Base-by-base conservation (phyloP, 2,329 filamentous ascomycete species). In the Annulohypoxylon truncatum region DNA sequence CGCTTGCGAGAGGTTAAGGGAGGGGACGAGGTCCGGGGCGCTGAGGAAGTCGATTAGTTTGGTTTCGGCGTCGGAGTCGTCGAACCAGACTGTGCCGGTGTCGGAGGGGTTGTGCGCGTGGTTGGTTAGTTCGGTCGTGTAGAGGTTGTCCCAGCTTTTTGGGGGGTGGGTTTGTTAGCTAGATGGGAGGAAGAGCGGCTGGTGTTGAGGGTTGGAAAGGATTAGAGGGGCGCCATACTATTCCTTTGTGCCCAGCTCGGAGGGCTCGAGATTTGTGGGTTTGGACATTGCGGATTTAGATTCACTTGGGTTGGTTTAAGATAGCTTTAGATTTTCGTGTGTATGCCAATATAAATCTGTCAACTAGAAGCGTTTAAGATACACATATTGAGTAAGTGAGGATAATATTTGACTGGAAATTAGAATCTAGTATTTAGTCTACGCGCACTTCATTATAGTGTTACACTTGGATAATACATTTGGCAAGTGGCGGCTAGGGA, bases 61-160 rank as follows among this genome's bases (percentile, higher is more conserved):
- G 67, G 89, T 84, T 75, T 97, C 93, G 67, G 96, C 96, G 75
- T 91, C 89, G 29, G 93, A 92, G 81, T 98, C 96, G 77, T 94
- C 91, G 85, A 99, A 99, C 96, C 96, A 99, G 73, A 96, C 89
- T 28, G 94, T 97, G 71, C 95, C 95, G 64, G 91, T 91, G 82
- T 97, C 92, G 61, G 86, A 80, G 8, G 92, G 88, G 80, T 96
- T 89, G 67, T 86, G 79, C 57, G 87, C 81, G 79, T 94, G 88
- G 80, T 96, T 95, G 65, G 82, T 77, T 56, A 93, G 83, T 79
- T 96, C 91, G 71, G 82, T 85, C 0, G 84, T 82, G 82, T 96
- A 96, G 68, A 93, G 87, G 18, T 81, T 81, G 78, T 95, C 90
- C 92, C 92, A 94, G 81, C 92, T 94, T 31, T 29, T 31, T 29